phyloP scores from a whole-genome alignment of 306 rosid species.

The Cyamopsis tetragonoloba region DNA sequence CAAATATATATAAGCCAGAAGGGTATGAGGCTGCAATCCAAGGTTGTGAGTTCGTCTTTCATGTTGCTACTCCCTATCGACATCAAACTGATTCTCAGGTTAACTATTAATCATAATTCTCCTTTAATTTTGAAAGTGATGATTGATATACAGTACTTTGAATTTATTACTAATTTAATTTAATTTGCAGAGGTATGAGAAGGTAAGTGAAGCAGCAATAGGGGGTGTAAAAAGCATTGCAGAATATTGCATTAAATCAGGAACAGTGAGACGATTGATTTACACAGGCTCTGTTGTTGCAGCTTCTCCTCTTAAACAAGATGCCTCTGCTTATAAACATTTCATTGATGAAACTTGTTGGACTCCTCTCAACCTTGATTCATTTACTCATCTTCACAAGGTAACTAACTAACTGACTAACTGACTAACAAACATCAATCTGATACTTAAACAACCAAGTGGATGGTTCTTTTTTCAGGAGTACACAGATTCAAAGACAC shows the following conservation, averaged over 20 bases:
- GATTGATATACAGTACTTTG: too few relatives aligned
- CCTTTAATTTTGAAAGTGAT: too few relatives aligned
- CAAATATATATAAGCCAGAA: slow-evolving; percentile 34
- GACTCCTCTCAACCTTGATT: slow-evolving; percentile 38
- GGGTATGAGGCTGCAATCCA: slow-evolving; percentile 34
- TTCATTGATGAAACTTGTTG: slow-evolving; percentile 50
- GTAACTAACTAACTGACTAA: too few relatives aligned
- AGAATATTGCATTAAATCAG: slow-evolving; percentile 22
- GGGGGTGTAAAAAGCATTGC: slow-evolving; percentile 32
- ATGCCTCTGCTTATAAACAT: slow-evolving; percentile 31
- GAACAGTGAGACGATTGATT: slow-evolving; percentile 46
- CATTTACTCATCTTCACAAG: background rate
- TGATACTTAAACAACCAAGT: too few relatives aligned
- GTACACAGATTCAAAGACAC: slow-evolving; percentile 41
- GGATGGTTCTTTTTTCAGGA: slow-evolving; percentile 29
- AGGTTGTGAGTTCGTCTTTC: slow-evolving; percentile 53
- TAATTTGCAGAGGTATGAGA: slow-evolving; percentile 32
- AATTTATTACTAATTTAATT: too few relatives aligned
- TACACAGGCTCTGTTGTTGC: slow-evolving; percentile 44
- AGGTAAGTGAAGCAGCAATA: slow-evolving; percentile 37
- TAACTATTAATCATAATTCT: too few relatives aligned
- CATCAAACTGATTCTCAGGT: slow-evolving; percentile 39
- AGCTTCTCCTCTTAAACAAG: slow-evolving; percentile 40
- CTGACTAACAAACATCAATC: too few relatives aligned
- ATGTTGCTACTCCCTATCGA: slow-evolving; percentile 37